phyloP scores from a whole-genome alignment of 2,329 filamentous ascomycete genomes.

The Diatrype stigma region DNA sequence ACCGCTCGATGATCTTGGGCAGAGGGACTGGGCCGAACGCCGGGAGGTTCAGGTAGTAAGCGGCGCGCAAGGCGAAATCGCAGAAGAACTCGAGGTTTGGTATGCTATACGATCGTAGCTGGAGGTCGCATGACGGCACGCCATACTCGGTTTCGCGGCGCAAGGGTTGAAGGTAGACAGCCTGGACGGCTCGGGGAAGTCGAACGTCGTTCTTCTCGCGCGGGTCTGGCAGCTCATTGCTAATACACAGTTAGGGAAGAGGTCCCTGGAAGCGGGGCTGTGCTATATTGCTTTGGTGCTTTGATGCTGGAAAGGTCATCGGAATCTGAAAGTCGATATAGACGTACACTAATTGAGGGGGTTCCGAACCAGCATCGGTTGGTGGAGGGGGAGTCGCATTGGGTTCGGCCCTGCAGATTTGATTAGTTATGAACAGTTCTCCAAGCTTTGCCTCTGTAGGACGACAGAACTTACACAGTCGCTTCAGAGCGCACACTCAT shows the following conservation, averaged over 20 bases:
- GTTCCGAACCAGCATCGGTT: neutral
- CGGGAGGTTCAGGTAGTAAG: constrained; percentile 87
- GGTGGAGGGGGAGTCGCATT: too few species aligned
- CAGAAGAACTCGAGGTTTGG: constrained; percentile 91
- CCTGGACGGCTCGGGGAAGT: constrained; percentile 75
- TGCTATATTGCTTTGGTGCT: neutral
- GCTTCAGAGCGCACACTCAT: constrained; percentile 20
- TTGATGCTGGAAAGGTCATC: neutral
- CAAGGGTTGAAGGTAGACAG: constrained; percentile 80
- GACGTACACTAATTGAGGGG: constrained; percentile 18
- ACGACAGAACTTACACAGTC: constrained; percentile 18
- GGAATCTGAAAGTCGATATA: neutral
- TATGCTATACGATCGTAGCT: constrained; percentile 84
- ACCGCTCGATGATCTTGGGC: constrained; percentile 82
- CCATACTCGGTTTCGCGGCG: constrained; percentile 70
- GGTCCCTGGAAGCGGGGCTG: neutral
- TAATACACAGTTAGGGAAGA: constrained; percentile 13
- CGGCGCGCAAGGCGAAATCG: constrained; percentile 90
- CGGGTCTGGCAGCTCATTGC: constrained; percentile 23
- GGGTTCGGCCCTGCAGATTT: constrained; percentile 5
- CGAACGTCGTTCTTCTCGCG: constrained; percentile 36
- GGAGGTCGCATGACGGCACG: constrained; percentile 82
- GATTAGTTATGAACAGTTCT: too few species aligned
- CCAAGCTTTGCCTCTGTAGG: constrained; percentile 8
- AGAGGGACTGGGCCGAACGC: constrained; percentile 82